These are phyloP conservation scores for Phytopythium sindhum DNA, from an alignment of 352 stramenopile species.

Conservation along the genomic window DNA sequence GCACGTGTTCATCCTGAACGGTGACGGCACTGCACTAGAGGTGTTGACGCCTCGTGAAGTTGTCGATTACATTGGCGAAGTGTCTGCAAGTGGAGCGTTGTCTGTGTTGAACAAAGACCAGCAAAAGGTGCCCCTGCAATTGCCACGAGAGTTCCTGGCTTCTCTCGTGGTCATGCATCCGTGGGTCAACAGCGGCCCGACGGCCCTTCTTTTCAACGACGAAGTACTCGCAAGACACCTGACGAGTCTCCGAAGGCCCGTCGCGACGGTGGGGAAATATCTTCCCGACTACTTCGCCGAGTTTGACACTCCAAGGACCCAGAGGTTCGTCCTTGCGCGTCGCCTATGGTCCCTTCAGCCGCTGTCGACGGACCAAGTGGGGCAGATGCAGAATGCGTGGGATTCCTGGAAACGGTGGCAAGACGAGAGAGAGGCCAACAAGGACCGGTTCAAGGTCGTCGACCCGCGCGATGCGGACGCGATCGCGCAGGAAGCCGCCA, in stretches of 20 bases:
- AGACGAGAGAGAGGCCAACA: constrained; percentile 45
- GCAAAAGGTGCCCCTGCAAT: neutral
- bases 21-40: constrained; percentile 64
- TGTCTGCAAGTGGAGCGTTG: neutral
- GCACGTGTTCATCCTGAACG: constrained; percentile 66
- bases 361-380: constrained; percentile 25
- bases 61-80: constrained; percentile 20
- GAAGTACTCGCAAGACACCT: constrained; percentile 32
- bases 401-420: constrained; percentile 49
- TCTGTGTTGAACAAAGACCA: neutral
- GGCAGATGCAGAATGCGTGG: constrained; percentile 36
- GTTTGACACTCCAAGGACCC: constrained; percentile 3
- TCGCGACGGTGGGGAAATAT: constrained; percentile 44
- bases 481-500: constrained; percentile 38
- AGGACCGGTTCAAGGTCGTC: constrained; percentile 60
- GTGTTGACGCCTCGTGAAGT: constrained; percentile 52
- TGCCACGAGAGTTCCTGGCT: neutral
- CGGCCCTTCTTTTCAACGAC: constrained; percentile 35
- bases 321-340: constrained; percentile 45
- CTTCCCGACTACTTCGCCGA: constrained; percentile 32
- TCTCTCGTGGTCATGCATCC: constrained; percentile 3
- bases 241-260: constrained; percentile 24
- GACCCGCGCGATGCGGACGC: constrained; percentile 52
- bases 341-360: constrained; percentile 44
- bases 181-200: neutral